phyloP scores from a whole-genome alignment of 2,329 filamentous ascomycete species.

The Colletotrichum tanaceti region DNA sequence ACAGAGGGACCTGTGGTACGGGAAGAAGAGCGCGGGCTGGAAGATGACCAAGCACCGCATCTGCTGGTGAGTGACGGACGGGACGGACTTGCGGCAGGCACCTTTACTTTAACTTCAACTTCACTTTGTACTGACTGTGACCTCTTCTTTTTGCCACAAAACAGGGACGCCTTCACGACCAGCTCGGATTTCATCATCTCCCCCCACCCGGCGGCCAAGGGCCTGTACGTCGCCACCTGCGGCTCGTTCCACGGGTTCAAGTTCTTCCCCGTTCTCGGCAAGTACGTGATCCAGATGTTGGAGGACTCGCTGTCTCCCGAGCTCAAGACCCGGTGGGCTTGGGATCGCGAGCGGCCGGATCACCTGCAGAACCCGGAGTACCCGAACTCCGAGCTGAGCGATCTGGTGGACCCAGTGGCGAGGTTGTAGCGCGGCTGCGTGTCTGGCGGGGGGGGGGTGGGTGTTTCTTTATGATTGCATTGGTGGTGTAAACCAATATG shows the following conservation, averaged over 20 bases:
- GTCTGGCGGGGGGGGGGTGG: background rate
- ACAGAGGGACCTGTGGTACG: constrained; percentile 69
- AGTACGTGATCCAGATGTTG: constrained; percentile 69
- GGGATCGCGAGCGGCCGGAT: constrained; percentile 70
- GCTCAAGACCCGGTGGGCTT: constrained; percentile 63
- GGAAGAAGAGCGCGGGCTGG: constrained; percentile 65
- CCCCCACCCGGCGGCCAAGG: constrained; percentile 61
- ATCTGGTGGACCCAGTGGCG: constrained; percentile 54
- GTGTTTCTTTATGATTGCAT: background rate
- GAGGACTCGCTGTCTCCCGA: constrained; percentile 58
- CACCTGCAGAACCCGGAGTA: constrained; percentile 64
- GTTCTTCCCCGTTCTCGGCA: constrained; percentile 73
- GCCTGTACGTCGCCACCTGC: constrained; percentile 71
- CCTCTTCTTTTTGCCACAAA: background rate
- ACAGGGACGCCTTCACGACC: constrained; percentile 75
- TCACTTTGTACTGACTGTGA: constrained; percentile 19
- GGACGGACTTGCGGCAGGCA: no score
- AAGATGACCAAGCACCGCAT: constrained; percentile 72
- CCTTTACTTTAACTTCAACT: no score
- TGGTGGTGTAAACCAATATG: background rate
- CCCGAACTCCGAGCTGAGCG: constrained; percentile 67
- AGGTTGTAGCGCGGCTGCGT: constrained; percentile 48
- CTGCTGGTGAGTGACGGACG: constrained; percentile 69
- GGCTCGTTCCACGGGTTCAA: constrained; percentile 77
- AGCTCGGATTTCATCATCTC: constrained; percentile 72